Base-by-base conservation (phyloP, 129 eudicot genomes). In the Arctium lappa region DNA sequence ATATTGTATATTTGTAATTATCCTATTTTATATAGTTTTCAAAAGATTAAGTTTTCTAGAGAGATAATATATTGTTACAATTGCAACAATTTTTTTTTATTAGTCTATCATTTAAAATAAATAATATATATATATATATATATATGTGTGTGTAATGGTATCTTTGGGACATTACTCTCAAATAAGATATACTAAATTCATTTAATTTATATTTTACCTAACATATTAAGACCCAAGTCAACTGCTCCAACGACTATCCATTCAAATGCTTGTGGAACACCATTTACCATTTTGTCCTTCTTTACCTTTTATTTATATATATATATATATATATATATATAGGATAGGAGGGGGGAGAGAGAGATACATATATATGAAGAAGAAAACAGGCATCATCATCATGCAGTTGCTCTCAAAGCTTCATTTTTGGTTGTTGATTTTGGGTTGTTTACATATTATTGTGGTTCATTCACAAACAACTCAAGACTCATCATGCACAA, bases 401-500 rank as follows among this genome's bases (percentile, higher is more conserved):
- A 83, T 74, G 79, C 50, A 75, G 29, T 8, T 72, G 65, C 73
- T 84, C 81, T 44, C 84, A 78, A 70, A 75, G 83, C 50, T 85
- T 82, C 44, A 50, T 73, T 32, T 81, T 83, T 50, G 30, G 76
- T 76, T 76, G 76, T 76, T 76, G 73, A 40, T 83, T 73, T 72
- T 84, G 68, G 63, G 73, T 30, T 84, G 76, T 73, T 80, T 83
- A 37, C 53, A 53, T 22, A 33, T 33, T 44, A 44, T 44, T 33
- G 91, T 83, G 3, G 82, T 44, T 46, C 34, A 70, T 78, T 93
- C 97, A 34, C 97, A 93, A 88, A 29, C 80, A 38, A 63, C 72
- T 69, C 65, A 76, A 87, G 97, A 94, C 80, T 89, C 96, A 72
- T 89, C 96, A 72, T 94, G 98, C 75, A 46, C 33, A 73, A 77